phyloP scores from a whole-genome alignment of 2,329 filamentous ascomycete genomes.

The Decorospora gaudefroyi region DNA sequence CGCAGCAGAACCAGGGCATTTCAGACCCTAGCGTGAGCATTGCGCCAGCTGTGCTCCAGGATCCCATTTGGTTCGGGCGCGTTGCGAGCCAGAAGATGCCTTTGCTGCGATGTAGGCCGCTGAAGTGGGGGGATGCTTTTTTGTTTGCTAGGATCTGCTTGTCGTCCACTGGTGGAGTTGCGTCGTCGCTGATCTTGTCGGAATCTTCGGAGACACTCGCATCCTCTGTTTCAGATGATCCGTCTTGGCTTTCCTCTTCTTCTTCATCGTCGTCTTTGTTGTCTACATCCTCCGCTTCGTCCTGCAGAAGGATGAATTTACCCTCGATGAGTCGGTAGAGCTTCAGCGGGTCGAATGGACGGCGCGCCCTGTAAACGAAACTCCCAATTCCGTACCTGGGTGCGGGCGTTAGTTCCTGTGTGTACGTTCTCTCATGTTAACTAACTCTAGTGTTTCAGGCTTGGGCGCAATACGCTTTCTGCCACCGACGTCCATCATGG shows the following conservation, averaged over 20 bases:
- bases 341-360: conserved; percentile 50
- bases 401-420: neutral
- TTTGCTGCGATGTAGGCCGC: conserved; percentile 65
- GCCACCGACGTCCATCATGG: conserved; percentile 60
- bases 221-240: conserved; percentile 12
- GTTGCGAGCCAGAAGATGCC: conserved; percentile 66
- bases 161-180: conserved; percentile 37
- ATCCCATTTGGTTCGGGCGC: conserved; percentile 59
- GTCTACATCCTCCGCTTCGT: conserved; percentile 42
- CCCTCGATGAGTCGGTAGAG: conserved; percentile 50
- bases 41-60: conserved; percentile 67
- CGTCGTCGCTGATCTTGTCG: conserved; percentile 34
- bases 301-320: conserved; percentile 51
- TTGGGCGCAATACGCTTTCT: conserved; percentile 64
- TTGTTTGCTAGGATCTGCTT: conserved; percentile 60
- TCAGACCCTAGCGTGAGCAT: conserved; percentile 66
- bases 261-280: conserved; percentile 30
- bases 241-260: conserved; percentile 12
- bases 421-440: neutral
- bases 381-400: conserved; percentile 67
- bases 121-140: conserved; percentile 57
- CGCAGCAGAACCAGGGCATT: conserved; percentile 63
- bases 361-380: conserved; percentile 67
- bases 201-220: conserved; percentile 18
- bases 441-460: conserved; percentile 70